Evolutionary conservation across 2,329 filamentous ascomycete genomes (phyloP), one percentile per base, ranked within the genome.

Genomic region (Fusarium mundagurra): DNA sequence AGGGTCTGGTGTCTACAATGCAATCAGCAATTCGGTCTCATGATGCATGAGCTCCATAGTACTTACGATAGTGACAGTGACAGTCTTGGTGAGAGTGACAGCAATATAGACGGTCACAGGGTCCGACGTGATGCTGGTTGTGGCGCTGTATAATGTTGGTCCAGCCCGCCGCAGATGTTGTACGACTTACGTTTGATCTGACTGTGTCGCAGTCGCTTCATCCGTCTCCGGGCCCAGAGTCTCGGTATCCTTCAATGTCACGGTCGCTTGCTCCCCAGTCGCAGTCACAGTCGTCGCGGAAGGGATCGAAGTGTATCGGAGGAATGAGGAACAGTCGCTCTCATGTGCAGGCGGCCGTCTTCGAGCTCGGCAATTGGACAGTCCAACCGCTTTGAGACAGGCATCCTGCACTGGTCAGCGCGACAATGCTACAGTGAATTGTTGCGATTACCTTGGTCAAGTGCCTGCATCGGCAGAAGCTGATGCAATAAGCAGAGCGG

Each of bases 241-340:
- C 14, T 39, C 34, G 2, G 22, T 34, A 22, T 61, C 54, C 13
- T 34, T 22, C 27, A 50, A 4, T 0, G 54, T 61, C 1, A 50
- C 11, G 4, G 61, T 64, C 4, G 36, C 43, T 43, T 41, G 61
- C n/a, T 43, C 61, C 16, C 14, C 54, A 20, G 29, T 45, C 17
- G 29, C 43, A 6, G 43, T 48, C 5, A 61, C 43, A 0, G 29
- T 64, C 6, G 36, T 64, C 12, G n/a, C 18, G 0, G 43, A 10
- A 11, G 54, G 61, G 0, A 64, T 29, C 3, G 20, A 41, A 5
- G 53, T 60, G 16, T 64, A 64, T 31, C 24, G 39, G 0, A 64
- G 29, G 20, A 61, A 64, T 22, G 54, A 64, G 8, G 53, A 60
- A 3, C 61, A 64, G 12, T 64, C 61, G 9, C 22, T 61, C 43